A percentile compares a stretch with the other conserved stretches of the same genome.
Evolutionary conservation across 768 basidiomycete species (phyloP).

Genomic region (Boletus subparvulus): DNA sequence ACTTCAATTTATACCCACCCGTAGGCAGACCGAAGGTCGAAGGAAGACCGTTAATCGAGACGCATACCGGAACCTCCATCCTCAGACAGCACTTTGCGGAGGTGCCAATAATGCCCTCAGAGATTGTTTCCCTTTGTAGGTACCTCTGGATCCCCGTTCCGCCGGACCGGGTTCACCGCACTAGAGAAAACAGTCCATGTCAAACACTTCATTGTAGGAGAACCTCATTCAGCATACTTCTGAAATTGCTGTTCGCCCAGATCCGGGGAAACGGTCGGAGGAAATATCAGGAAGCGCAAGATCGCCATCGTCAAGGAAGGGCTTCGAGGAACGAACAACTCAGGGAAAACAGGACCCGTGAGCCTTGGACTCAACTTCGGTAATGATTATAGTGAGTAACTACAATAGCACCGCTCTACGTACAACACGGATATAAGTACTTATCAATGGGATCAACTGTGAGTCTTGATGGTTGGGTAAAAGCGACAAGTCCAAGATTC

Average conservation of each 20-base stretch:
- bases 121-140: no score
- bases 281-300: conserved; percentile 82
- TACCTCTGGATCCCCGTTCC: no score
- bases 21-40: no score
- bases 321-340: conserved; percentile 52
- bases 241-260: conserved; percentile 33
- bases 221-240: background rate
- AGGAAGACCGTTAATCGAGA: no score
- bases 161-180: no score
- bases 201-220: background rate
- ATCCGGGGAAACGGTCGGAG: conserved; percentile 65
- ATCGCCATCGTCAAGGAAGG: conserved; percentile 85
- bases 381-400: background rate
- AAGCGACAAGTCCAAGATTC: conserved; percentile 73
- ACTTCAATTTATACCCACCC: no score
- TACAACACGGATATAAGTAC: background rate
- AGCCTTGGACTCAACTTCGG: conserved; percentile 48
- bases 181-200: no score
- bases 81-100: no score
- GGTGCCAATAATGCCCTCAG: no score
- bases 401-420: background rate
- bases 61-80: no score
- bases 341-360: conserved; percentile 53
- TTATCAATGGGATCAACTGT: conserved; percentile 17
- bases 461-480: conserved; percentile 67